A percentile compares a stretch with the other conserved stretches of the same genome.
These are phyloP conservation scores for Letharia lupina DNA, from an alignment of 495 filamentous ascomycete genomes.

Conservation along the genomic window DNA sequence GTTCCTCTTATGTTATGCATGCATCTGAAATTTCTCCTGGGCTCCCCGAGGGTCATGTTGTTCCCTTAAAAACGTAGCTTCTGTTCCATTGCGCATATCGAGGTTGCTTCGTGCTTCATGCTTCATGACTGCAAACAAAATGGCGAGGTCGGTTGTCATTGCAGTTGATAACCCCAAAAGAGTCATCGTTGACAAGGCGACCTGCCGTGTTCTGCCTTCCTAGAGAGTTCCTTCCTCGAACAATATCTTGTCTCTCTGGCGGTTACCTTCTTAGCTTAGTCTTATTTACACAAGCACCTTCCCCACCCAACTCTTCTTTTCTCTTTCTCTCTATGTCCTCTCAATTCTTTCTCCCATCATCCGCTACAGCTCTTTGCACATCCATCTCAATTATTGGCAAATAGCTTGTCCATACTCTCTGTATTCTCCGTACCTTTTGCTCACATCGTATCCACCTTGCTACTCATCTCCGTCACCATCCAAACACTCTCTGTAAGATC, in stretches of 20 bases:
- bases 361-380: conserved; percentile 39
- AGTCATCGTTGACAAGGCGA: neutral
- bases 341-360: conserved; percentile 35
- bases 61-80: neutral
- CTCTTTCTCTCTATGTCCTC: conserved; percentile 26
- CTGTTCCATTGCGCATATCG: neutral
- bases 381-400: conserved; percentile 44
- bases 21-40: conserved; percentile 8
- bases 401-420: conserved; percentile 39
- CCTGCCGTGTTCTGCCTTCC: neutral
- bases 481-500: conserved; percentile 15
- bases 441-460: conserved; percentile 30
- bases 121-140: neutral
- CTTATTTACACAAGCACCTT: conserved; percentile 25
- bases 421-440: conserved; percentile 41
- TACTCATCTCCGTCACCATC: conserved; percentile 21
- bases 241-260: conserved; percentile 17
- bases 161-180: neutral
- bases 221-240: conserved; percentile 14
- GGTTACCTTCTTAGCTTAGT: conserved; percentile 19
- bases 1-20: conserved; percentile 5
- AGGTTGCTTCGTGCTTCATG: neutral
- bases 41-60: neutral
- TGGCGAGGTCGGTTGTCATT: neutral
- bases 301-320: conserved; percentile 19